Percentiles rank a stretch among this genome's conserved stretches.
These are phyloP conservation scores for Antitrichia curtipendula DNA, from an alignment of 225 moss, liverwort and hornwort genomes.

Conservation along the genomic window DNA sequence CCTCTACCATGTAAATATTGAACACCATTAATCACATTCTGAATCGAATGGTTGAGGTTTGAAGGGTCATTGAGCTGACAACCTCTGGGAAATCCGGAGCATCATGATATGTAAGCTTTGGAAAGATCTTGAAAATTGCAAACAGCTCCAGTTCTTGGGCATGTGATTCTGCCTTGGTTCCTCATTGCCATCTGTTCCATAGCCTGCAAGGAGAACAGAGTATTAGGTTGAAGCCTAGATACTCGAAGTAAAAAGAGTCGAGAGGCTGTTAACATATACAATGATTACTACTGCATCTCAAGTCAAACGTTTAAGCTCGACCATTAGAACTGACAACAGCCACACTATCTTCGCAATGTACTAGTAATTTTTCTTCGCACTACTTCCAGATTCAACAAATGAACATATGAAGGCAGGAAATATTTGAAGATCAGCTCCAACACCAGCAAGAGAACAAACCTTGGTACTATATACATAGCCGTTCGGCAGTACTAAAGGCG, in stretches of 20 bases:
- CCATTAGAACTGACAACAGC: neutral
- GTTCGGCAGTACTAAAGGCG: slow-evolving; percentile 92
- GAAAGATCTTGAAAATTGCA: slow-evolving; percentile 74
- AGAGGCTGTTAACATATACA: neutral
- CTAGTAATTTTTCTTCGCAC: neutral
- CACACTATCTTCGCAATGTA: neutral
- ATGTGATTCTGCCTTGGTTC: slow-evolving; percentile 73
- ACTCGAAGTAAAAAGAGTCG: neutral
- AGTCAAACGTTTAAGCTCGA: neutral
- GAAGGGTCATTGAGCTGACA: neutral
- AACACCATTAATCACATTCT: slow-evolving; percentile 14
- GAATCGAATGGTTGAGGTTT: slow-evolving; percentile 4
- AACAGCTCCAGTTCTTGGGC: slow-evolving; percentile 67
- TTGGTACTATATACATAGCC: slow-evolving; percentile 96
- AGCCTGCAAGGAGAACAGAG: slow-evolving; percentile 37
- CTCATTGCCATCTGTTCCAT: slow-evolving; percentile 96
- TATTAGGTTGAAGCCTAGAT: neutral
- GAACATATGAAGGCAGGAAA: neutral
- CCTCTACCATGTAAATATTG: slow-evolving; percentile 7
- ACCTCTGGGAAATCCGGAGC: neutral
- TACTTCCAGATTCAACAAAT: neutral
- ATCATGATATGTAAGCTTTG: slow-evolving; percentile 94
- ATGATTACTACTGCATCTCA: neutral
- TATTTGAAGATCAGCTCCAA: neutral
- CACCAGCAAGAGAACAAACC: slow-evolving; percentile 22